phyloP scores from a whole-genome alignment of 441 rosid species.

The Pelargonium cotyledonis region DNA sequence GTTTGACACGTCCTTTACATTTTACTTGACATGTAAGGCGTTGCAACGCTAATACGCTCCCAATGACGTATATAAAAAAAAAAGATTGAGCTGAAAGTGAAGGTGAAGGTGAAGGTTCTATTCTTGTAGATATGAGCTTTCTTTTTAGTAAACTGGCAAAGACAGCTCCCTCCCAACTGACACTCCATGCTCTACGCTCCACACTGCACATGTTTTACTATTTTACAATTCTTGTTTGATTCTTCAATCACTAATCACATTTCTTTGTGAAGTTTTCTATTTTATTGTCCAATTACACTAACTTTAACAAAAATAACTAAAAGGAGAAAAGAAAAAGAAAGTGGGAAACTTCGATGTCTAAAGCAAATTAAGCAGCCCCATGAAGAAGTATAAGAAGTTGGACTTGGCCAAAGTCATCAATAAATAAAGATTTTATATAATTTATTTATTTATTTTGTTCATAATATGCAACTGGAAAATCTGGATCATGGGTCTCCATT shows the following conservation, averaged over 20 bases:
- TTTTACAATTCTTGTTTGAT: neutral
- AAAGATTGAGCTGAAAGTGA: too few species aligned
- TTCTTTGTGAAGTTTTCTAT: neutral
- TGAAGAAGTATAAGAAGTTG: neutral
- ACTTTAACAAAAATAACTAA: too few species aligned
- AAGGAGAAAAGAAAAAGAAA: too few species aligned
- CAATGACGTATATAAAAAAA: too few species aligned
- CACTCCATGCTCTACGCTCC: neutral
- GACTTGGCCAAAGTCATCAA: neutral
- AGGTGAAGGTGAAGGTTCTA: neutral
- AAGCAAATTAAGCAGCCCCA: neutral
- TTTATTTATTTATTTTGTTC: too few species aligned
- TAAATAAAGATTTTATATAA: too few species aligned
- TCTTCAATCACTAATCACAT: neutral
- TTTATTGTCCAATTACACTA: neutral
- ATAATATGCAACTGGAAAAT: too few species aligned
- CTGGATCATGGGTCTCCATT: neutral
- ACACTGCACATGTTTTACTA: neutral
- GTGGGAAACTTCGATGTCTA: neutral
- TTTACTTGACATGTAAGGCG: too few species aligned
- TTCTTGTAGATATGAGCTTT: too few species aligned
- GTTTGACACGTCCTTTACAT: too few species aligned
- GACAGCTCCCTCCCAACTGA: neutral
- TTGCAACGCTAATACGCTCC: too few species aligned
- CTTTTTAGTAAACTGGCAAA: neutral